A percentile compares a stretch with the other conserved stretches of the same genome.
Evolutionary conservation across 129 eudicot genomes (phyloP).

Genomic region (Arctium lappa): DNA sequence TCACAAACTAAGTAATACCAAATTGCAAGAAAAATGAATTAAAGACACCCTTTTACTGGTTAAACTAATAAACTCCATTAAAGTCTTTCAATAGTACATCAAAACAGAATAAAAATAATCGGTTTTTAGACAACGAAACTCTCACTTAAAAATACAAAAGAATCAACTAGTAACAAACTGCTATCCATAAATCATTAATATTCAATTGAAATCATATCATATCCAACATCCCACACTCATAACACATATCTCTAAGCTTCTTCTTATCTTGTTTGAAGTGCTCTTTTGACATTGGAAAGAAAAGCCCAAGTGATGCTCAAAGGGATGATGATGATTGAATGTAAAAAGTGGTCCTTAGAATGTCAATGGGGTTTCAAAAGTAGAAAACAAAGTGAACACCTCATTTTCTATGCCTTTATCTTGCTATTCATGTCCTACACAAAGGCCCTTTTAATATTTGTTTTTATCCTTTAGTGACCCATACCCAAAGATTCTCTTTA

Average conservation of each 20-base stretch:
- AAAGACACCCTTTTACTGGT: background rate
- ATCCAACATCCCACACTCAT: background rate
- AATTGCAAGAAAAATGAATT: background rate
- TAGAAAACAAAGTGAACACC: conserved; percentile 13
- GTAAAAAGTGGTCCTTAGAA: conserved; percentile 31
- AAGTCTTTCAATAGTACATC: background rate
- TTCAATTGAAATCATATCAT: background rate
- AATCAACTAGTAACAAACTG: background rate
- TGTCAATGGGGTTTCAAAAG: conserved; percentile 28
- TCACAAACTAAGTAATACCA: background rate
- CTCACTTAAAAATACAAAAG: background rate
- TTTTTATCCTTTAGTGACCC: conserved; percentile 3
- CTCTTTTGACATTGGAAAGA: conserved; percentile 14
- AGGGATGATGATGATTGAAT: conserved; percentile 22
- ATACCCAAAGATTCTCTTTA: conserved; percentile 1
- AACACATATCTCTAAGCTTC: conserved; percentile 18
- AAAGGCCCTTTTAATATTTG: conserved; percentile 4
- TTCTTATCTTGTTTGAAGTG: conserved; percentile 22
- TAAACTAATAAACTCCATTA: background rate
- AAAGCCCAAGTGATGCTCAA: conserved; percentile 17
- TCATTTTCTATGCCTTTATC: conserved; percentile 14
- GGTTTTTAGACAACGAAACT: background rate
- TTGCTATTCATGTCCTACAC: conserved; percentile 2
- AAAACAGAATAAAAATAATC: background rate
- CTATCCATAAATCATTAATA: background rate